These are phyloP conservation scores for Porogramme epimiltina DNA, from an alignment of 1,284 basidiomycete genomes.

Conservation along the genomic window DNA sequence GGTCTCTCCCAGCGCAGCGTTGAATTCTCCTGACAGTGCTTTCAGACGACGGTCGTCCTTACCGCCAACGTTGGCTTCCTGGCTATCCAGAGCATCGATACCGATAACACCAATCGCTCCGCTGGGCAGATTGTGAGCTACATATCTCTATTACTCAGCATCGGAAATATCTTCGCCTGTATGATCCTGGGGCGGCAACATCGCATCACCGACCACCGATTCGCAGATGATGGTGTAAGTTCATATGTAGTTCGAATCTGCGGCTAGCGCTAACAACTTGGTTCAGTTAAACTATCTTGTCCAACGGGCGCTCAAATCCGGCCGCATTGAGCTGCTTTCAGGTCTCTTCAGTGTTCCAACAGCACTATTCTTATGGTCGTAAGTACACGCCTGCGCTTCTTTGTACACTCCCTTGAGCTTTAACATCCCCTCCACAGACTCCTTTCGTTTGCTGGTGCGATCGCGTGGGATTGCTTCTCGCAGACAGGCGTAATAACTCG, in stretches of 20 bases:
- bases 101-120: background rate
- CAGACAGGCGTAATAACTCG: no score
- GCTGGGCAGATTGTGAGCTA: slow-evolving; percentile 26
- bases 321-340: background rate
- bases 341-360: background rate
- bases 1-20: background rate
- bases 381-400: background rate
- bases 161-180: slow-evolving; percentile 19
- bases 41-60: slow-evolving; percentile 41
- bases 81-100: slow-evolving; percentile 35
- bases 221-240: background rate
- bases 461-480: background rate
- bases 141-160: slow-evolving; percentile 20
- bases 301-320: background rate
- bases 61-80: slow-evolving; percentile 32
- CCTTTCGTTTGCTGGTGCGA: background rate
- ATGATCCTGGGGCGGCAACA: slow-evolving; percentile 6
- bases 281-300: background rate
- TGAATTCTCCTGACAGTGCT: background rate
- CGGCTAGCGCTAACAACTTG: background rate
- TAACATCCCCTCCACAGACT: background rate
- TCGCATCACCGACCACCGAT: background rate
- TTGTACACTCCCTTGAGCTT: no score
- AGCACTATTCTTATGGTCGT: background rate
- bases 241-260: background rate